Conservation (phyloP, 352 stramenopile species). For the Thalassiosira hispida region DNA sequence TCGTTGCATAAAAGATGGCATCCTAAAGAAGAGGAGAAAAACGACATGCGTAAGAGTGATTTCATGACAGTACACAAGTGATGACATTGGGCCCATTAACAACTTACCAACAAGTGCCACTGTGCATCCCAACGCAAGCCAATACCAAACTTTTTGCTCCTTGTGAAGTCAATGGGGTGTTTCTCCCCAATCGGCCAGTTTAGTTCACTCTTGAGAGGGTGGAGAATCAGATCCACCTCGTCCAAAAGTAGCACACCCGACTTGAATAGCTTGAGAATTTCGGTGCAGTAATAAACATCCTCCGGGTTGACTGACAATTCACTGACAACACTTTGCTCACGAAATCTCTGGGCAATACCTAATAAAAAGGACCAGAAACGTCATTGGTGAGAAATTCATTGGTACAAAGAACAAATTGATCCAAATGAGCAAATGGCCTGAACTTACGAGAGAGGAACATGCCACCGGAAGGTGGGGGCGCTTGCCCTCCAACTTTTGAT, state of each 20-base stretch:
- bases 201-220: conserved; percentile 91
- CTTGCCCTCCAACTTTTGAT: conserved; percentile 77
- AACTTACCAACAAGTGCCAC: conserved; percentile 88
- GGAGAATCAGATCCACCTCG: conserved; percentile 91
- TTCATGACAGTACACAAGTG: neutral
- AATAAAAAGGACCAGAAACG: no score
- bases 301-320: conserved; percentile 81
- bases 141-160: conserved; percentile 88
- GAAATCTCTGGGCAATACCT: neutral
- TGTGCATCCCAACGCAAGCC: conserved; percentile 90
- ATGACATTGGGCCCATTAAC: neutral
- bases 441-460: conserved; percentile 83
- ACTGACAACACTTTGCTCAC: conserved; percentile 77
- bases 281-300: conserved; percentile 85
- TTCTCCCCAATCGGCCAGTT: conserved; percentile 92
- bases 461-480: conserved; percentile 33
- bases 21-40: conserved; percentile 73
- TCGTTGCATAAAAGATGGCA: conserved; percentile 90
- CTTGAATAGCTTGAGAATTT: conserved; percentile 89
- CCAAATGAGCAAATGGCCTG: no score
- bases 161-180: conserved; percentile 89
- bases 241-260: conserved; percentile 88
- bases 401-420: no score
- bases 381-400: no score
- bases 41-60: neutral